Base-by-base conservation (phyloP, 2,329 filamentous ascomycete species). In the Penicillium sp. region DNA sequence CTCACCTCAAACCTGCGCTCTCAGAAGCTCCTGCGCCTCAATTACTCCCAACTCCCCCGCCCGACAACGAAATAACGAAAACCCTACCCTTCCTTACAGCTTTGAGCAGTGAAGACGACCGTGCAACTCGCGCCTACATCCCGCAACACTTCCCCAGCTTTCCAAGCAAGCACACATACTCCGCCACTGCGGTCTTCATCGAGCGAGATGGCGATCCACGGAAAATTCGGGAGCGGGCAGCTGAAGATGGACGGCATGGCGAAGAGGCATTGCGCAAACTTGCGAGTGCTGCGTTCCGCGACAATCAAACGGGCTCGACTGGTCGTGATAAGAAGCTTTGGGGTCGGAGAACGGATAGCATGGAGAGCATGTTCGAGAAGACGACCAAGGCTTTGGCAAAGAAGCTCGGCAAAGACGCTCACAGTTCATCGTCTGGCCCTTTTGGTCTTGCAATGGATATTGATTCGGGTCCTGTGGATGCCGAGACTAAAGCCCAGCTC, bases 241-340 rank as follows among this genome's bases (percentile, higher is more conserved):
- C 84, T 3, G 80, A 87, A 63, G 86, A 88, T 66, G 85, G 85
- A 13, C 79, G 86, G 43, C 70, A 85, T 55, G 86, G 85, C 7
- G 86, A 88, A 67, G 82, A 87, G 63, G 85, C 85, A 18, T 69
- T 88, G 58, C 76, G 85, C 45, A 86, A 84, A 63, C 73, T 88
- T 65, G 77, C 80, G 4, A 81, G 81, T 24, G 79, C 79, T 1
- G 74, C 73, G 11, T 73, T 70, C 53, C 71, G 77, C 55, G 67
- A 76, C 46, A 73, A 74, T 21, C 68, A 76, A 34, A 64, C 67
- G 3, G 75, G 74, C 48, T 72, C 72, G 13, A 72, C 74, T 27
- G 75, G 72, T 36, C 68, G 70, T 43, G 72, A 77, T 48, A 75
- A 74, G 62, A 70, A 65, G 57, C 64, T 67, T 13, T 74, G 73